Base-by-base conservation (phyloP, 2,329 filamentous ascomycete genomes). In the Scedosporium minutisporum region DNA sequence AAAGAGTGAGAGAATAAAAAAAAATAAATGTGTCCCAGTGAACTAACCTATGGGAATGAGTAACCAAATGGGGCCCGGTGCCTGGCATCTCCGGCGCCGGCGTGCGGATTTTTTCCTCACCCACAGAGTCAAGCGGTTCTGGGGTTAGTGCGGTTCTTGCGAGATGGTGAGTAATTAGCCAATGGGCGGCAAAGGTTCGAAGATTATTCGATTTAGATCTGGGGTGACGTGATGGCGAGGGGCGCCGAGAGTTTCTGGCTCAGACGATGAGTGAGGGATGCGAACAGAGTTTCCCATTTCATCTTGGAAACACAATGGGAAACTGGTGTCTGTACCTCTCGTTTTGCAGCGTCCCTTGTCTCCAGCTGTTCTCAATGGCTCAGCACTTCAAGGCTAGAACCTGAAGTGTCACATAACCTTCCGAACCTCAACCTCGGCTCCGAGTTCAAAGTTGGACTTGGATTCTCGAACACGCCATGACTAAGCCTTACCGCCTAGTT, bases 151-250 rank as follows among this genome's bases (percentile, higher is more conserved):
- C 9, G n/a, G 6, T 48, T 21, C 44, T 48, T n/a, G 44, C 16
- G 23, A 27, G 18, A 55, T 27, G 51, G 51, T 23, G 51, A 23
- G 51, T 27, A 23, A 55, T 55, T 55, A 23, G 21, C 51, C 51
- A 55, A 55, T 55, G 21, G 51, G 21, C 51, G 23, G 21, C 51
- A 14, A 23, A 25, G 21, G 12, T 25, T 23, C 23, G 12, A 55
- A 55, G 51, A 55, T 55, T 55, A 55, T 55, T 55, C 51, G 18
- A 55, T 55, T 27, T 27, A 55, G 51, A 55, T 55, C 21, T 55
- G 51, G 51, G 51, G 51, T 55, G 51, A 55, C 51, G 51, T 55
- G 51, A 55, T 55, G 51, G 18, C 7, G 18, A 27, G 18, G 18
- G 18, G 51, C 4, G 44, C 51, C 51, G 18, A 29, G 48, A 25